Base-by-base conservation (phyloP, 1,284 basidiomycete species). In the Ceratobasidium sp. region DNA sequence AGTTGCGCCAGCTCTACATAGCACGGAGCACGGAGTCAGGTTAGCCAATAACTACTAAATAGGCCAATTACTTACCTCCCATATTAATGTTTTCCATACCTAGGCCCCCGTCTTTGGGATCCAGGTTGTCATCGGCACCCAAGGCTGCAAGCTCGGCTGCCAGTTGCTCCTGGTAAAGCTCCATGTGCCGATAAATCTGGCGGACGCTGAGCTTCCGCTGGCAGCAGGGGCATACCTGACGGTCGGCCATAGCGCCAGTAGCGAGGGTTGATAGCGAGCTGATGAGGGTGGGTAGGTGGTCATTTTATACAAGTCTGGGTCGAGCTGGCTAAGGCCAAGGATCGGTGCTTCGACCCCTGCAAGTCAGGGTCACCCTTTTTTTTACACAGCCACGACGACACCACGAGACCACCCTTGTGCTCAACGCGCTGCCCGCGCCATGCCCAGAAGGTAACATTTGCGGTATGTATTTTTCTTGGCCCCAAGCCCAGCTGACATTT, bases 111-210 rank as follows among this genome's bases (percentile, higher is more conserved):
- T 30, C 8, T 4, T 52, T 27, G 7, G 18, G 30, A 41, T 54
- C 33, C 18, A 16, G 7, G 27, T 16, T 33, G 27, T 16, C 23
- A 18, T 38, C 20, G 5, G 20, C 30, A 10, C n/a, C 52, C 16
- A 33, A n/a, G n/a, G 57, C 30, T 1, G n/a, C 67, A n/a, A 57
- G 44, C 23, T 50, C 27, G 48, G 20, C 12, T 12, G n/a, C 41
- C 18, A 48, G 18, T 3, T 8, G 7, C 2, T 3, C 3, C 10
- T 27, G 30, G 38, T 38, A 57, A 20, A 23, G 14, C n/a, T 3
- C 52, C 6, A 54, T 3, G 30, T 70, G 67, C 30, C 67, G 52
- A 41, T 57, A 33, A 38, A 70, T 23, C 18, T 70, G 67, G 27
- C 67, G 52, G 10, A 6, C 8, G 33, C 48, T 70, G 18, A 54